These are phyloP conservation scores for Tolypocladium tropicale DNA, from an alignment of 2,329 filamentous ascomycete species.

Conservation along the genomic window DNA sequence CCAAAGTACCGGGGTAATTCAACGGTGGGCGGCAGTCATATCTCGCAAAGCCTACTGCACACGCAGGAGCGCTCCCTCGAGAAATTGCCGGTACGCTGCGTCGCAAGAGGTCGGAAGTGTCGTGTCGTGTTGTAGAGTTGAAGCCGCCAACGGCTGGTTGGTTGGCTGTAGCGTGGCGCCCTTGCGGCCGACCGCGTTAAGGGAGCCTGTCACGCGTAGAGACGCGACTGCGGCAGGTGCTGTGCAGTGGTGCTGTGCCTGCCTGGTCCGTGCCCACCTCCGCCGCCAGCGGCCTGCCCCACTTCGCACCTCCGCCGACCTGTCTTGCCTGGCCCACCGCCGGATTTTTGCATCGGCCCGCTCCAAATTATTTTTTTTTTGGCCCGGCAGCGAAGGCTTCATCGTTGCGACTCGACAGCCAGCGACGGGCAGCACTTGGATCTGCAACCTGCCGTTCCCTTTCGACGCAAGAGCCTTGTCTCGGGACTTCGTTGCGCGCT, in stretches of 20 bases:
- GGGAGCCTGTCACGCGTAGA: slow-evolving; percentile 1
- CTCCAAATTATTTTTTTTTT: slow-evolving; percentile 24
- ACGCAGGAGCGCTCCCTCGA: background rate
- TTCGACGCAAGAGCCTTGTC: background rate
- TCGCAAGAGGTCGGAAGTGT: background rate
- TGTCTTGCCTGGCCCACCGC: slow-evolving; percentile 13
- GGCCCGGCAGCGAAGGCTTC: slow-evolving; percentile 14
- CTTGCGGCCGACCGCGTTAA: background rate
- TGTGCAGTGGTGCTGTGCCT: background rate
- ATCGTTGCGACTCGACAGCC: slow-evolving; percentile 1
- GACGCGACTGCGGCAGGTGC: slow-evolving; percentile 1
- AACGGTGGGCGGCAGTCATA: background rate
- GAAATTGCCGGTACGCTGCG: background rate
- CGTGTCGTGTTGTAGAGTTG: background rate
- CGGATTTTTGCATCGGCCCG: slow-evolving; percentile 25
- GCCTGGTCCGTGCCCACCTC: background rate
- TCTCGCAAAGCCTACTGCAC: background rate
- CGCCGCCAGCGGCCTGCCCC: too few species aligned
- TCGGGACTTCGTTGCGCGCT: background rate
- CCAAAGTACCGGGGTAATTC: background rate
- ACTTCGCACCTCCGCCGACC: background rate
- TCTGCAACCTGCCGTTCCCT: background rate
- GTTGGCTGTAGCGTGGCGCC: background rate
- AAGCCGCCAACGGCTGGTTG: background rate
- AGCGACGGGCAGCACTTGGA: background rate